Conservation (phyloP, 129 eudicot species). For the Saussurea involucrata region DNA sequence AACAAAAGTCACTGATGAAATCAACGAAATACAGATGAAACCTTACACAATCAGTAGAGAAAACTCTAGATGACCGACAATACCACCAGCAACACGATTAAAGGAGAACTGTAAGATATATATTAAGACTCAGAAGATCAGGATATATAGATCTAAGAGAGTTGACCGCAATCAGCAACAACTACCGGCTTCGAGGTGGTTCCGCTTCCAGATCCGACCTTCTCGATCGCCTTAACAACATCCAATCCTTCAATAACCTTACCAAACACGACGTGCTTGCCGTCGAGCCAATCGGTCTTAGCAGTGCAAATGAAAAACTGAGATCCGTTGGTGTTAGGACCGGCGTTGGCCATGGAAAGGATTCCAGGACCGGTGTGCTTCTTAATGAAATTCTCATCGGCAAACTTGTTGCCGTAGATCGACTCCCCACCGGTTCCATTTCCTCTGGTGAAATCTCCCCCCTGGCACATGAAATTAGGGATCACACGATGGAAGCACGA, state of each 20-base stretch:
- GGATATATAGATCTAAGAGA: slow-evolving; percentile 24
- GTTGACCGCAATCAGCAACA: slow-evolving; percentile 48
- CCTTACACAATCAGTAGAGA: slow-evolving; percentile 13
- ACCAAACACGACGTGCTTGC: slow-evolving; percentile 65
- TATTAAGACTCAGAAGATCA: neutral
- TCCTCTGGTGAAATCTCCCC: slow-evolving; percentile 59
- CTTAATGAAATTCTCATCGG: slow-evolving; percentile 55
- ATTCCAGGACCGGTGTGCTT: slow-evolving; percentile 67
- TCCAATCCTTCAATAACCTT: slow-evolving; percentile 51
- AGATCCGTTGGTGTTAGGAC: slow-evolving; percentile 56
- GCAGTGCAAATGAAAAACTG: slow-evolving; percentile 60
- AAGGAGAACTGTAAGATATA: neutral
- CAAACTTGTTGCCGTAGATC: slow-evolving; percentile 50
- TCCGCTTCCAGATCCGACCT: slow-evolving; percentile 52
- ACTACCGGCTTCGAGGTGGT: slow-evolving; percentile 30
- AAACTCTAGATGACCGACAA: slow-evolving; percentile 4
- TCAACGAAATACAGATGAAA: slow-evolving; percentile 18
- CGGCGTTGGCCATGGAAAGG: slow-evolving; percentile 65
- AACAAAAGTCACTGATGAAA: slow-evolving; percentile 14
- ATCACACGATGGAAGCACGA: slow-evolving; percentile 61
- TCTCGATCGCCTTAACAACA: slow-evolving; percentile 48
- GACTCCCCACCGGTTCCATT: slow-evolving; percentile 74
- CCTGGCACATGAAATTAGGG: slow-evolving; percentile 69
- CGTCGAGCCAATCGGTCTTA: slow-evolving; percentile 58
- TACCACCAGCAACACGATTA: neutral